A percentile compares a stretch with the other conserved stretches of the same genome.
Evolutionary conservation across 441 rosid genomes (phyloP).

Genomic region (Populus tomentosa): DNA sequence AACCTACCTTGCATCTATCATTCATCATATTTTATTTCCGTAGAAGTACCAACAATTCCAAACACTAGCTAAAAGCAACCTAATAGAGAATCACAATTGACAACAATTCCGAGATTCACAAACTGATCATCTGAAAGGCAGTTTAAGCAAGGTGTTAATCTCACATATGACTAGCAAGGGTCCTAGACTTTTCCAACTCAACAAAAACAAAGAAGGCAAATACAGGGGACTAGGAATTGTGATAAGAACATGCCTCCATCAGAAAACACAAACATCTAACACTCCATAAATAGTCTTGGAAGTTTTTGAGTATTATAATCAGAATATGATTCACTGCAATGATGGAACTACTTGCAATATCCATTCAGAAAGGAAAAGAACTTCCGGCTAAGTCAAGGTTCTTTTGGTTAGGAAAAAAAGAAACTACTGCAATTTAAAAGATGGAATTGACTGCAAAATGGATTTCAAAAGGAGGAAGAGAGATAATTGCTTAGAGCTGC

Average conservation of each 20-base stretch:
- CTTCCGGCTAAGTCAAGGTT: neutral
- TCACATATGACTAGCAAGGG: neutral
- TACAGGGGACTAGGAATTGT: neutral
- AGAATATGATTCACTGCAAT: neutral
- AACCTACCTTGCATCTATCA: slow-evolving; percentile 6
- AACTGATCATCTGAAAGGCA: neutral
- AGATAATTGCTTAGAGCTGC: neutral
- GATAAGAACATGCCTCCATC: neutral
- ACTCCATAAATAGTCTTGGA: neutral
- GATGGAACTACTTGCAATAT: neutral
- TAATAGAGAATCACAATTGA: neutral
- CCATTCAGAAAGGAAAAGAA: neutral
- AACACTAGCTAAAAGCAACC: neutral
- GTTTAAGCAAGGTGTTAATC: neutral
- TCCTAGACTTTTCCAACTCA: neutral
- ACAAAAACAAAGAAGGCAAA: neutral
- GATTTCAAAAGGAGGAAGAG: neutral
- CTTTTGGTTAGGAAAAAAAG: neutral
- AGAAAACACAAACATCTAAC: neutral
- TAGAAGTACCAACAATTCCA: neutral
- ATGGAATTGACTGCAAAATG: neutral
- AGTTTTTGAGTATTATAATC: neutral
- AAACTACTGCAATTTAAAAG: neutral
- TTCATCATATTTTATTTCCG: neutral
- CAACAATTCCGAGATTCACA: too few relatives aligned